Percentiles rank a stretch among this genome's conserved stretches.
phyloP scores from a whole-genome alignment of 306 rosid genomes.

The Begonia loranthoides region DNA sequence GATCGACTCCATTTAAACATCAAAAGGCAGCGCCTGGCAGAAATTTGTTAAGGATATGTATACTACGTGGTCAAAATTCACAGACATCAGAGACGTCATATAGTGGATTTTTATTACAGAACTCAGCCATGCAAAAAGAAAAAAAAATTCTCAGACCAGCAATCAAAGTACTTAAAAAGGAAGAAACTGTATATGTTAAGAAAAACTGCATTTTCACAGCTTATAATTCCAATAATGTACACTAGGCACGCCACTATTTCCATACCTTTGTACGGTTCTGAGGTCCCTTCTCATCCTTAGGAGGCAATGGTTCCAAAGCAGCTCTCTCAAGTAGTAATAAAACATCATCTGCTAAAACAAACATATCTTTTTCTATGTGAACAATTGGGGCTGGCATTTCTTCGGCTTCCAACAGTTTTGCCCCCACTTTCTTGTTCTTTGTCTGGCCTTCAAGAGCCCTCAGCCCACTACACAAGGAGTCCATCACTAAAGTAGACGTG shows the following conservation, averaged over 20 bases:
- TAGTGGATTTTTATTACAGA: too few relatives aligned
- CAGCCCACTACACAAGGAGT: slow-evolving; percentile 90
- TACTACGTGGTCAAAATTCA: too few relatives aligned
- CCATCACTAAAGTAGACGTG: slow-evolving; percentile 96
- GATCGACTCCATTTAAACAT: too few relatives aligned
- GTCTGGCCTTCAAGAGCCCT: slow-evolving; percentile 93
- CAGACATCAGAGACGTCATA: too few relatives aligned
- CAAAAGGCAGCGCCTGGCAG: too few relatives aligned
- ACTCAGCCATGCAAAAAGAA: too few relatives aligned
- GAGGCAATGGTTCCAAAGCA: slow-evolving; percentile 91
- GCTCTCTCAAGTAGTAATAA: slow-evolving; percentile 82
- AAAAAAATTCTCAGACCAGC: too few relatives aligned
- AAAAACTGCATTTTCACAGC: too few relatives aligned
- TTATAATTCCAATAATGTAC: too few relatives aligned
- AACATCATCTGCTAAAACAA: slow-evolving; percentile 90
- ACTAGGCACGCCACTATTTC: not conserved
- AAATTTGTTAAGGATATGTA: too few relatives aligned
- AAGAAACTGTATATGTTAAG: too few relatives aligned
- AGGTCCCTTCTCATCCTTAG: slow-evolving; percentile 99
- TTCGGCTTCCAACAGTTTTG: slow-evolving; percentile 58
- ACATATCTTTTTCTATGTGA: slow-evolving; percentile 69
- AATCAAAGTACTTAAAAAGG: too few relatives aligned
- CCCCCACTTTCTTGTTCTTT: slow-evolving; percentile 43
- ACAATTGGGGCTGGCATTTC: slow-evolving; percentile 91
- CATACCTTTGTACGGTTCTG: slow-evolving; percentile 97